A percentile compares a stretch with the other conserved stretches of the same genome.
Evolutionary conservation across 805 yeast species (phyloP).

Genomic region (Candida manassasensis): DNA sequence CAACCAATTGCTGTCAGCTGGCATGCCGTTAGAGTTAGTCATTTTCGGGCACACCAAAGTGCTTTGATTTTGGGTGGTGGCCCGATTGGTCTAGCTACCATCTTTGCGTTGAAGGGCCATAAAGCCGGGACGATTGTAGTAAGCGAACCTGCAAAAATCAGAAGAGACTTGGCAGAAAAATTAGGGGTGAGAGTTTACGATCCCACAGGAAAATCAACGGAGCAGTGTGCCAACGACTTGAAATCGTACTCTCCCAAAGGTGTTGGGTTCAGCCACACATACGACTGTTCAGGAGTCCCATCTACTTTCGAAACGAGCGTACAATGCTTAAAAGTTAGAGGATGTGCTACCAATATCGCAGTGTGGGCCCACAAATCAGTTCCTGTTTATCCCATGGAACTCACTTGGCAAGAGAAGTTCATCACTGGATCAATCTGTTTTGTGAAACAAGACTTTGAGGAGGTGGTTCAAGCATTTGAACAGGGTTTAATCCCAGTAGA

Average conservation of each 20-base stretch:
- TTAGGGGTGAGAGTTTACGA: conserved; percentile 48
- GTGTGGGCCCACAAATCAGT: conserved; percentile 55
- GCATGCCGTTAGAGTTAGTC: conserved; percentile 50
- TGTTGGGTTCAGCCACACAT: conserved; percentile 46
- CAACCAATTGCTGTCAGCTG: conserved; percentile 59
- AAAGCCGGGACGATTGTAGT: conserved; percentile 40
- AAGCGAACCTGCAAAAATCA: conserved; percentile 51
- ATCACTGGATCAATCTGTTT: conserved; percentile 62
- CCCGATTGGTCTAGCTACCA: conserved; percentile 57
- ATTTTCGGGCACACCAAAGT: conserved; percentile 37
- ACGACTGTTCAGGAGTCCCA: conserved; percentile 53
- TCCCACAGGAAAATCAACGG: conserved; percentile 38
- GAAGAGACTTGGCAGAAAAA: conserved; percentile 52
- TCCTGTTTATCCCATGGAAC: conserved; percentile 49
- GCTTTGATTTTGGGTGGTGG: conserved; percentile 61
- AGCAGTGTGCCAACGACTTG: conserved; percentile 33
- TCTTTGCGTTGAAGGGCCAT: conserved; percentile 48
- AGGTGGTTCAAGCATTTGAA: conserved; percentile 48
- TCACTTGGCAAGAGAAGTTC: conserved; percentile 50
- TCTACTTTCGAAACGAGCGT: conserved; percentile 50
- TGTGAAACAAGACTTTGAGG: conserved; percentile 51
- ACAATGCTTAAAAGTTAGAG: conserved; percentile 46
- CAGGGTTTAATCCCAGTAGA: conserved; percentile 42
- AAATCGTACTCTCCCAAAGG: conserved; percentile 34
- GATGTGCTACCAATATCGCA: conserved; percentile 60